Conservation (phyloP, 805 yeast species). For the Wickerhamiella occidentalis region DNA sequence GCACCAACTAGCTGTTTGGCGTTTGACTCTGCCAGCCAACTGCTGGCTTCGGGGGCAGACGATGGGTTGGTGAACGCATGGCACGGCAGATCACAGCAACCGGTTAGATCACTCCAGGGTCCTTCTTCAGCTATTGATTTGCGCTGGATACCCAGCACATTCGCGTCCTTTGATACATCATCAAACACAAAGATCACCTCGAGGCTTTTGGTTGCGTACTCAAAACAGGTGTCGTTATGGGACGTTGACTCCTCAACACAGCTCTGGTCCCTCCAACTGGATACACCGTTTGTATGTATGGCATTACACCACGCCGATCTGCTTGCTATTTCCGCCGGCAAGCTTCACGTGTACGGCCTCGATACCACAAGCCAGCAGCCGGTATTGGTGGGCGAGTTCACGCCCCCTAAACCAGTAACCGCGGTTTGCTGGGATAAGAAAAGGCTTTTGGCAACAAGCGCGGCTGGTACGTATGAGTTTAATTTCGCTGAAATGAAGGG, state of each 20-base stretch:
- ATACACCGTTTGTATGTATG: background rate
- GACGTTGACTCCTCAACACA: conserved; percentile 1
- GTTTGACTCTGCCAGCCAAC: conserved; percentile 40
- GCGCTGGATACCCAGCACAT: conserved; percentile 13
- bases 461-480: background rate
- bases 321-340: background rate
- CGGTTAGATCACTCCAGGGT: conserved; percentile 18
- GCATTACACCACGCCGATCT: background rate
- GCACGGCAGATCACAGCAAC: conserved; percentile 44
- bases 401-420: background rate
- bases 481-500: background rate
- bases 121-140: conserved; percentile 23
- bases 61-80: conserved; percentile 64
- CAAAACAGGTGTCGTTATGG: conserved; percentile 6
- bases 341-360: background rate
- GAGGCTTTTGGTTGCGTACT: conserved; percentile 14
- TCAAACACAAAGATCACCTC: conserved; percentile 10
- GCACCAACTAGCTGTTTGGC: conserved; percentile 43
- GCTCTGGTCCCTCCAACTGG: conserved; percentile 11
- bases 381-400: background rate
- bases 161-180: background rate
- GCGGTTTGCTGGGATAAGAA: conserved; percentile 1
- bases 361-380: background rate
- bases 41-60: conserved; percentile 66
- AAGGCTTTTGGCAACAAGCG: background rate